Percentiles rank a stretch among this genome's conserved stretches.
Conservation (phyloP, 257 asterid species). For the Nicotiana paniculata region DNA sequence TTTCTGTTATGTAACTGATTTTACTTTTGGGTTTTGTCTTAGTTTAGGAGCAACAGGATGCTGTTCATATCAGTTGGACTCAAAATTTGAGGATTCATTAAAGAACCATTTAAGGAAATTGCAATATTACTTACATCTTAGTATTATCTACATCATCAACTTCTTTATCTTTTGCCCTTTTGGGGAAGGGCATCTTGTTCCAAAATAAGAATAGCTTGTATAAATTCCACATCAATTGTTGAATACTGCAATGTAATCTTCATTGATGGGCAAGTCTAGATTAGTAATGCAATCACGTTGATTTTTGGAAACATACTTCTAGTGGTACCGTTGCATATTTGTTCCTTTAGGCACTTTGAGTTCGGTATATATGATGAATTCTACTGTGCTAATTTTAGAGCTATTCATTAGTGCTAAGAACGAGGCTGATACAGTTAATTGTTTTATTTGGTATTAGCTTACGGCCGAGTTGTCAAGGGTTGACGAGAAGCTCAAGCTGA, state of each 20-base stretch:
- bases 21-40: background rate
- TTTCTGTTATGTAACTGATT: background rate
- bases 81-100: background rate
- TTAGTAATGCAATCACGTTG: background rate
- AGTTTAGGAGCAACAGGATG: background rate
- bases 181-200: background rate
- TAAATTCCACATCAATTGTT: background rate
- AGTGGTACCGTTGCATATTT: background rate
- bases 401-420: background rate
- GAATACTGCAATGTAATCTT: background rate
- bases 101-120: background rate
- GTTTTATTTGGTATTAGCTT: constrained; percentile 32
- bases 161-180: background rate
- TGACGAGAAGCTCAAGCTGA: constrained; percentile 83
- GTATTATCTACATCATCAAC: background rate
- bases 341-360: background rate
- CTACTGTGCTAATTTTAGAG: background rate
- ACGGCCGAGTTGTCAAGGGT: constrained; percentile 76
- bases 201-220: background rate
- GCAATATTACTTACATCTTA: background rate
- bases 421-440: background rate
- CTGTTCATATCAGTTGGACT: background rate
- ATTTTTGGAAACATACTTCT: background rate
- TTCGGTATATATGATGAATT: background rate
- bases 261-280: background rate